Base-by-base conservation (phyloP, 768 basidiomycete genomes). In the Pleurotus tuber-regium region DNA sequence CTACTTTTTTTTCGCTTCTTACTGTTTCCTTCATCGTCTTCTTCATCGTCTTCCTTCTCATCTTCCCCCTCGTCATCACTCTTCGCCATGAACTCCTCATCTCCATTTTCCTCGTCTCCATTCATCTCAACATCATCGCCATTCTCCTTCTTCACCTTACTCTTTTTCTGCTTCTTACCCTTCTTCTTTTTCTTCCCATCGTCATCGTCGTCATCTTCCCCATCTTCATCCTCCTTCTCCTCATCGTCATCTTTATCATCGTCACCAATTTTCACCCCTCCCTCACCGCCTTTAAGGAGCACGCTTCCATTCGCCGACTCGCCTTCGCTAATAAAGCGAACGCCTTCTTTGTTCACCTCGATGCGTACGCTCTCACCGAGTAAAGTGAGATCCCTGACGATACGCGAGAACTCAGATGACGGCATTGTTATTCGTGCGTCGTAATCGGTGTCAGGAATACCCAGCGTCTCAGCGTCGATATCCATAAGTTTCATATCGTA, bases 401-500 rank as follows among this genome's bases (percentile, higher is more conserved):
- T 98, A 47, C 95, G 85, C 23, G 84, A 70, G 63, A 99, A 98
- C 66, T 99, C 97, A 29, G 75, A 53, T 0, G 93, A 82, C 6
- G 89, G 80, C 83, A 99, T 85, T 16, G 86, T 85, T 42, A 98
- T 85, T 51, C 88, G 86, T 2, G 92, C 92, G 61, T 98, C 96
- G 69, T 98, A 99, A 43, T 95, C 89, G 2, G 97, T 99, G 57
- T 98, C 95, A 12, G 97, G 97, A 62, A 98, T 98, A 42, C 88
- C 87, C 46, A 98, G 87, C 39, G 83, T 86, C 70, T 99, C 97
- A 19, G 91, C 76, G 67, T 99, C 96, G 63, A 99, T 99, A 62
- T 98, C 96, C 96, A 99, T 98, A 48, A 98, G 83, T 68, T 98
- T 98, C 88, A 99, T 92, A 60, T 97, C 94, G 71, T 99, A 99